Conservation (phyloP, 2,329 filamentous ascomycete species). For the Raffaelea ambrosiae region DNA sequence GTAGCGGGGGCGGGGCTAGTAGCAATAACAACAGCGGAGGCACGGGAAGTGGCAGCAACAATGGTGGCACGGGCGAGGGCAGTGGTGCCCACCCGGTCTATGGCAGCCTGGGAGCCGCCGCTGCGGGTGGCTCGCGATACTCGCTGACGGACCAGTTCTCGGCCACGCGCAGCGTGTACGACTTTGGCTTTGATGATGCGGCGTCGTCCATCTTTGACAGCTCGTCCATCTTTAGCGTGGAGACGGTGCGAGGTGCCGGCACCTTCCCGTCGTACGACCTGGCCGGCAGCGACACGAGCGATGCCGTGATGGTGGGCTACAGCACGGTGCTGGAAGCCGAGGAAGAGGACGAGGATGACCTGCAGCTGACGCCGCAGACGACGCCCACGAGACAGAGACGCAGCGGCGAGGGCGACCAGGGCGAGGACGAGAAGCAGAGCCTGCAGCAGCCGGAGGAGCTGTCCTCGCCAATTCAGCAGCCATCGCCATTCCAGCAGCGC, state of each 20-base stretch:
- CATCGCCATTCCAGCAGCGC: too few relatives aligned
- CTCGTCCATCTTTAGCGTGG: slow-evolving; percentile 9
- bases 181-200: slow-evolving; percentile 37
- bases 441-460: neutral
- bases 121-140: slow-evolving; percentile 27
- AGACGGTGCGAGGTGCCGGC: slow-evolving; percentile 1
- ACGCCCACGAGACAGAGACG: neutral
- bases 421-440: neutral
- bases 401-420: neutral
- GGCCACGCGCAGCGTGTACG: slow-evolving; percentile 34
- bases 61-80: neutral
- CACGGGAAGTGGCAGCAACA: neutral
- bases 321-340: slow-evolving; percentile 12
- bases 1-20: neutral
- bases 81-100: neutral
- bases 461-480: too few relatives aligned
- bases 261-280: neutral
- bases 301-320: slow-evolving; percentile 10
- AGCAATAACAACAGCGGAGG: neutral
- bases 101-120: too few relatives aligned
- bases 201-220: slow-evolving; percentile 32
- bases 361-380: slow-evolving; percentile 8
- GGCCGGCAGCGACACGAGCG: neutral
- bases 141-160: slow-evolving; percentile 41
- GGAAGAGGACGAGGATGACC: slow-evolving; percentile 14